Conservation (phyloP, 208 protist species). For the Trypanosomatidae sp. region DNA sequence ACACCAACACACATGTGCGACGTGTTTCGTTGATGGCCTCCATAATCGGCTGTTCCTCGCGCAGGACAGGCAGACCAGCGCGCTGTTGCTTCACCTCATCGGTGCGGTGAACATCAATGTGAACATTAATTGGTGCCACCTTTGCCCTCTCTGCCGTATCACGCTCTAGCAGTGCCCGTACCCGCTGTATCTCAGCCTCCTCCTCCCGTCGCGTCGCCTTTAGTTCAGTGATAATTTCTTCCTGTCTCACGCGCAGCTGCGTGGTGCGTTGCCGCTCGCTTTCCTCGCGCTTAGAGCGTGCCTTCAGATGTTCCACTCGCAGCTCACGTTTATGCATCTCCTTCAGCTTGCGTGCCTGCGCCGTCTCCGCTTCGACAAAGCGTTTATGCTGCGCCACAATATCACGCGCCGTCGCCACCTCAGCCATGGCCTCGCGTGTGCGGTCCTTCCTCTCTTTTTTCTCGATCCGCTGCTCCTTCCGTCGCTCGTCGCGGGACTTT, state of each 20-base stretch:
- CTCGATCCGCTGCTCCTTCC: constrained; percentile 48
- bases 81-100: constrained; percentile 58
- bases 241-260: constrained; percentile 33
- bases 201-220: constrained; percentile 23
- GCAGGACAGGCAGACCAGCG: constrained; percentile 77
- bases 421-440: constrained; percentile 52
- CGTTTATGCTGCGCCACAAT: constrained; percentile 72
- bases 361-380: constrained; percentile 43
- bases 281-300: constrained; percentile 56
- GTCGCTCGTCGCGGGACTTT: constrained; percentile 55
- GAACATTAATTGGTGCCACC: constrained; percentile 51
- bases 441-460: constrained; percentile 80
- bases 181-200: constrained; percentile 18
- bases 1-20: constrained; percentile 90
- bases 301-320: constrained; percentile 46
- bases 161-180: constrained; percentile 27
- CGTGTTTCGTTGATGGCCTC: constrained; percentile 81
- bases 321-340: constrained; percentile 60
- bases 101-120: constrained; percentile 62
- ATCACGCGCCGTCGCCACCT: constrained; percentile 43
- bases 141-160: constrained; percentile 45
- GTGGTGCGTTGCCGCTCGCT: constrained; percentile 34
- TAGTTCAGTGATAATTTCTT: constrained; percentile 47
- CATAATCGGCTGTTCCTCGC: constrained; percentile 90
- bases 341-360: constrained; percentile 58